These are phyloP conservation scores for Chimonanthus salicifolius DNA, from an alignment of 164 flowering plant genomes.

Conservation along the genomic window DNA sequence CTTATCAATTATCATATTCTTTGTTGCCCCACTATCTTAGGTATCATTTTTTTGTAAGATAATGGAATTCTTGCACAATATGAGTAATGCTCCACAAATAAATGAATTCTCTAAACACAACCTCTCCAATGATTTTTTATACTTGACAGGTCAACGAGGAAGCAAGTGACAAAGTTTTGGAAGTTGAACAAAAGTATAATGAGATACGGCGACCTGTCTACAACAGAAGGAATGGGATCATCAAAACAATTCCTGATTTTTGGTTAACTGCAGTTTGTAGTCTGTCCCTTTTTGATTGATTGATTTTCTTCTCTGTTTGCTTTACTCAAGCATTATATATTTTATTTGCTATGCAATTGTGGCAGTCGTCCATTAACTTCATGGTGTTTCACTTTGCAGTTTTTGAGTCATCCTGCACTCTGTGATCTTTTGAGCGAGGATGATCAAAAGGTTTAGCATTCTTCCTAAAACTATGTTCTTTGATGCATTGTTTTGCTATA, in stretches of 20 bases:
- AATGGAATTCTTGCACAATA: too few species aligned
- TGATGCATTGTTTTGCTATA: not conserved
- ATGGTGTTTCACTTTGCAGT: conserved; percentile 22
- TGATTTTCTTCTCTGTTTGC: not conserved
- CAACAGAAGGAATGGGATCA: conserved; percentile 63
- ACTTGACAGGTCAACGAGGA: conserved; percentile 71
- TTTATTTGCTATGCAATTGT: not conserved
- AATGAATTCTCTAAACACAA: too few species aligned
- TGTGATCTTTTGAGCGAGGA: conserved; percentile 39
- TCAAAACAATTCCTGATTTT: conserved; percentile 81
- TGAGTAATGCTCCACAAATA: too few species aligned
- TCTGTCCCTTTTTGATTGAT: conserved; percentile 3
- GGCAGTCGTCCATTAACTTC: not conserved
- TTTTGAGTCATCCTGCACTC: conserved; percentile 45
- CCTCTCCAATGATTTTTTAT: not conserved
- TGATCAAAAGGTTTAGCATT: conserved; percentile 37
- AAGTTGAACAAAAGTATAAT: conserved; percentile 86
- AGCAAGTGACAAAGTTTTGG: conserved; percentile 88
- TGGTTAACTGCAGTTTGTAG: conserved; percentile 91
- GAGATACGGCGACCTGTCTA: conserved; percentile 83
- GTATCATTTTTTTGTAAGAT: too few species aligned
- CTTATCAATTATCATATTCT: too few species aligned
- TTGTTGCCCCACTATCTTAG: too few species aligned
- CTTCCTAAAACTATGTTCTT: not conserved
- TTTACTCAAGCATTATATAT: not conserved